phyloP scores from a whole-genome alignment of 805 yeast genomes.

The Candida lessepsii region DNA sequence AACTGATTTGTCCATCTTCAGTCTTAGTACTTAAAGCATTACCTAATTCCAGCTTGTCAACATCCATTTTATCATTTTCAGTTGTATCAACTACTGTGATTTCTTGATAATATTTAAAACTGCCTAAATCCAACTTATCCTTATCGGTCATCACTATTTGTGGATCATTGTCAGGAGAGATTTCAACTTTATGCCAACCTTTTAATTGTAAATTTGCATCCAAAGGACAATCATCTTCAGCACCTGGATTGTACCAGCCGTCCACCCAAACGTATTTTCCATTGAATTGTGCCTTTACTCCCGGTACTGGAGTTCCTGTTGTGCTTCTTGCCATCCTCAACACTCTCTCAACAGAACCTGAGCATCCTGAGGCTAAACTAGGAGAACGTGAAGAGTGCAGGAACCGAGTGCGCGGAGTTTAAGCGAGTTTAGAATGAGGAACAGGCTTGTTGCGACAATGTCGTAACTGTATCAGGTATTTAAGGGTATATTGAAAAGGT shows the following conservation, averaged over 20 bases:
- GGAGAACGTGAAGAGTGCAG: no score
- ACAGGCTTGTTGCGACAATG: no score
- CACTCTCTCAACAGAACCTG: no score
- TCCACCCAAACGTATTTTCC: slow-evolving; percentile 29
- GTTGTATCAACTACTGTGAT: slow-evolving; percentile 16
- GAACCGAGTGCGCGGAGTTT: no score
- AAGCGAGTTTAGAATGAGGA: no score
- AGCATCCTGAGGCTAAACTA: no score
- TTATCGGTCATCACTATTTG: slow-evolving; percentile 14
- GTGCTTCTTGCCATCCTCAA: slow-evolving; percentile 14
- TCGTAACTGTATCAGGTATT: no score
- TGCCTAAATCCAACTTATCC: slow-evolving; percentile 48
- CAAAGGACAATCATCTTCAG: slow-evolving; percentile 3
- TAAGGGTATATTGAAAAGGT: no score
- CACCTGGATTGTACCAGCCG: slow-evolving; percentile 35
- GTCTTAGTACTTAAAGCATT: slow-evolving; percentile 9
- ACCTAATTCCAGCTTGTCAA: slow-evolving; percentile 19
- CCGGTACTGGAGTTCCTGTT: slow-evolving; percentile 18
- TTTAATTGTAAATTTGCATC: slow-evolving; percentile 21
- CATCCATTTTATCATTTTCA: slow-evolving; percentile 6
- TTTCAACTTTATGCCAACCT: slow-evolving; percentile 38
- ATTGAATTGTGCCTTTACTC: slow-evolving; percentile 4
- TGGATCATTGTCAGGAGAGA: slow-evolving; percentile 10
- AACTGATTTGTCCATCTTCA: slow-evolving; percentile 15
- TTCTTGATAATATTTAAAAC: slow-evolving; percentile 30